These are phyloP conservation scores for Teunomyces tritomae DNA, from an alignment of 805 yeast genomes.

Conservation along the genomic window DNA sequence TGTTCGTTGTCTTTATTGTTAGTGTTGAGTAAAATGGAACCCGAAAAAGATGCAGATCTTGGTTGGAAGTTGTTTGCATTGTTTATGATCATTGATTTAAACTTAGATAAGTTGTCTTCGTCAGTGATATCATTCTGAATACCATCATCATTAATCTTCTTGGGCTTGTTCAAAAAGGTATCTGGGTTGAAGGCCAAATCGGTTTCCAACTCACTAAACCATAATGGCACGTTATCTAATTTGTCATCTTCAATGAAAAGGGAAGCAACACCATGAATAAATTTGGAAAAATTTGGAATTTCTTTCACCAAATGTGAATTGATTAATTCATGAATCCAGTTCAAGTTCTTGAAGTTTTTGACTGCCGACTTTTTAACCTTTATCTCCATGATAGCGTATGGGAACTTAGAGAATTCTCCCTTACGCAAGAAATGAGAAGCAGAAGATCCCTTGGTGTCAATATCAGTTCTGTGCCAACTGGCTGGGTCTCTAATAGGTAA, in stretches of 20 bases:
- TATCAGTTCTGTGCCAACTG: constrained; percentile 89
- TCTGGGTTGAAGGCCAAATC: constrained; percentile 18
- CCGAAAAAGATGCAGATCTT: constrained; percentile 40
- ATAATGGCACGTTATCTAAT: constrained; percentile 85
- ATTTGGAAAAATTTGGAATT: constrained; percentile 90
- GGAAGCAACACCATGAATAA: constrained; percentile 88
- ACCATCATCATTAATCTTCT: constrained; percentile 7
- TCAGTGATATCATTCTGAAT: constrained; percentile 41
- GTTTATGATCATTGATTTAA: constrained; percentile 36
- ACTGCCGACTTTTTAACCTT: constrained; percentile 46
- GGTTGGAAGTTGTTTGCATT: constrained; percentile 30
- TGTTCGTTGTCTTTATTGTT: constrained; percentile 5
- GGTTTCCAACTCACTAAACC: constrained; percentile 85
- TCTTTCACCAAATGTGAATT: constrained; percentile 84
- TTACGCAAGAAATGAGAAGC: constrained; percentile 74
- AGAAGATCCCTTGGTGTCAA: constrained; percentile 71
- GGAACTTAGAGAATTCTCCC: constrained; percentile 83
- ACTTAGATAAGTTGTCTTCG: constrained; percentile 43
- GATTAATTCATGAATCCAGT: constrained; percentile 87
- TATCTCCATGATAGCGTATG: constrained; percentile 85
- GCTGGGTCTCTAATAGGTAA: constrained; percentile 88
- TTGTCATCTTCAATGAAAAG: constrained; percentile 87
- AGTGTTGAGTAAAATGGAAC: constrained; percentile 23
- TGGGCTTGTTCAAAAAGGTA: constrained; percentile 10
- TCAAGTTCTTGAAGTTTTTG: constrained; percentile 43